phyloP scores from a whole-genome alignment of 2,329 filamentous ascomycete species.

The Apiospora koreana region DNA sequence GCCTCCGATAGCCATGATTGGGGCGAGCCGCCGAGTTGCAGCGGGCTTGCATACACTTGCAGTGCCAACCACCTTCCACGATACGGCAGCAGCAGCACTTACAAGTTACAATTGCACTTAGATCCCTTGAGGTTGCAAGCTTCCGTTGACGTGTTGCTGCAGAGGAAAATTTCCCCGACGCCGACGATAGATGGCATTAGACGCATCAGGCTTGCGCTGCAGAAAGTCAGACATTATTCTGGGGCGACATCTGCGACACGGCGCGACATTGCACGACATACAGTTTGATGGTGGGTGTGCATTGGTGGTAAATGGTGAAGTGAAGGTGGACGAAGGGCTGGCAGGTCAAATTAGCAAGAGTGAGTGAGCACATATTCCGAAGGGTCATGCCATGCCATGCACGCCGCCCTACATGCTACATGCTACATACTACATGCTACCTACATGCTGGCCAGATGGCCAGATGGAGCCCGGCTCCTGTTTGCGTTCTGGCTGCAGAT shows the following conservation, averaged over 20 bases:
- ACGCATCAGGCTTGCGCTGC: neutral
- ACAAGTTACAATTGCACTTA: neutral
- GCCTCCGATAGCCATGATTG: neutral
- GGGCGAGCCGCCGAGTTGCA: neutral
- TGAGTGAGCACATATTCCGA: neutral
- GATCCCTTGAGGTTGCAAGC: neutral
- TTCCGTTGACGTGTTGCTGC: conserved; percentile 9
- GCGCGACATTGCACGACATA: conserved; percentile 16
- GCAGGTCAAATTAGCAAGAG: neutral
- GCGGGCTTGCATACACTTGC: conserved; percentile 1
- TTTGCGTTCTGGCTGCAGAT: conserved; percentile 5
- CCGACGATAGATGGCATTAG: neutral
- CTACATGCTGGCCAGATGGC: neutral
- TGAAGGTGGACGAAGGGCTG: neutral
- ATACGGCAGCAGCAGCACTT: neutral
- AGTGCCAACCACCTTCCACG: neutral
- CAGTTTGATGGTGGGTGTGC: neutral
- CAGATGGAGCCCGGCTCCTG: neutral
- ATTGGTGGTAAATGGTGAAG: neutral
- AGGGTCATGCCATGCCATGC: neutral
- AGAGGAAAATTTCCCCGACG: neutral
- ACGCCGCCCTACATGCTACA: neutral
- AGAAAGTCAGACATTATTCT: neutral
- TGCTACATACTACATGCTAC: too few species aligned
- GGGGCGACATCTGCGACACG: conserved; percentile 16